A percentile compares a stretch with the other conserved stretches of the same genome.
phyloP scores from a whole-genome alignment of 768 basidiomycete species.

The Aureoboletus auriporus region DNA sequence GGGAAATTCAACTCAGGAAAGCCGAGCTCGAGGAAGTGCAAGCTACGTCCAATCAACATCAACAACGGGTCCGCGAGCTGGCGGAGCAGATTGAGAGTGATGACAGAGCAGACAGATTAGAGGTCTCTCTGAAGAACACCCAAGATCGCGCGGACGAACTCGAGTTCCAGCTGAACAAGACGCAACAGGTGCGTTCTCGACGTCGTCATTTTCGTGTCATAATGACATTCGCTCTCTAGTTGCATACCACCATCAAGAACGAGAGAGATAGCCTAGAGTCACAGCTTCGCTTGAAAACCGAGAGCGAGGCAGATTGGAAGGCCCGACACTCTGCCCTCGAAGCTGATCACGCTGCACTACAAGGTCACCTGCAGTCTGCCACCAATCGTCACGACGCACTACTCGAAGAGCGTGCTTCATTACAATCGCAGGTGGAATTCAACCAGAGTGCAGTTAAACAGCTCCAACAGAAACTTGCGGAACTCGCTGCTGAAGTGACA shows the following conservation, averaged over 20 bases:
- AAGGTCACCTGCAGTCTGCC: constrained; percentile 41
- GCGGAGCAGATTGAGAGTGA: constrained; percentile 83
- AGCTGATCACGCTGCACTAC: constrained; percentile 34
- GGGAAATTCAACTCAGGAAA: constrained; percentile 65
- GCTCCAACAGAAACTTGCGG: constrained; percentile 56
- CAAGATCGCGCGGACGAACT: constrained; percentile 81
- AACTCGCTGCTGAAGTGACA: constrained; percentile 51
- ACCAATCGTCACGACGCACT: constrained; percentile 47
- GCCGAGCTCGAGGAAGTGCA: constrained; percentile 50
- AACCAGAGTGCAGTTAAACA: constrained; percentile 45
- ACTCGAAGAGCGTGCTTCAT: constrained; percentile 43
- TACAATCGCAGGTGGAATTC: constrained; percentile 46
- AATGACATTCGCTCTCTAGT: constrained; percentile 34
- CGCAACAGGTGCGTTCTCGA: constrained; percentile 58
- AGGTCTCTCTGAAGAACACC: constrained; percentile 68
- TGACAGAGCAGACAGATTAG: constrained; percentile 73
- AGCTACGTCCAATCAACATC: constrained; percentile 49
- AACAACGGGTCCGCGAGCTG: constrained; percentile 62
- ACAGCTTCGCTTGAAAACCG: constrained; percentile 38
- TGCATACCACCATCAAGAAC: constrained; percentile 50
- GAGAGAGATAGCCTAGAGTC: constrained; percentile 58
- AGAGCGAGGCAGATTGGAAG: constrained; percentile 46
- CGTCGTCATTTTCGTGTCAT: background rate
- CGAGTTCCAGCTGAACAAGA: constrained; percentile 75
- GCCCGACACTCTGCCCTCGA: constrained; percentile 46